Base-by-base conservation (phyloP, 208 protist genomes). In the Crithidia brevicula region DNA sequence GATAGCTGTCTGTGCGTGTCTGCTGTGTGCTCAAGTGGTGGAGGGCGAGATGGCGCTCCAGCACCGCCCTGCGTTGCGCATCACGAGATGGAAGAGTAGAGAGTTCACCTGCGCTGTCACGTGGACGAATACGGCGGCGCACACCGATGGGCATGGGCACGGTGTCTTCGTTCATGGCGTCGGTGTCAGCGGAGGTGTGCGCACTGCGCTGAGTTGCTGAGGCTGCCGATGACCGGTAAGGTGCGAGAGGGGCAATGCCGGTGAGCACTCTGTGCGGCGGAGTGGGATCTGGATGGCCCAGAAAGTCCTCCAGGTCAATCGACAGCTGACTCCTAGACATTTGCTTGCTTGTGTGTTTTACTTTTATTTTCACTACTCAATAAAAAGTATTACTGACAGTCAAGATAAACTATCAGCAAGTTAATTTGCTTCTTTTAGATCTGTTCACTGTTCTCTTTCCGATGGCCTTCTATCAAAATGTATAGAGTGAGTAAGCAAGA, bases 301-400 rank as follows among this genome's bases (percentile, higher is more conserved):
- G 38, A 38, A 61, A 71, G 18, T 71, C 65, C 40, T 62, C 54
- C 40, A 63, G 34, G 45, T 71, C 54, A 18, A 71, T 71, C 3
- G 65, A 56, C 3, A 71, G 43, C 38, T 61, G 65, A 46, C 54
- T 71, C 15, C 65, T 38, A 0, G 57, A 77, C 63, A 57, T 77
- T 20, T 31, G 45, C 7, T 23, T 18, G 25, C n/a, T 28, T 9
- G 16, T n/a, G n/a, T n/a, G n/a, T n/a, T n/a, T n/a, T n/a, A n/a
- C n/a, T n/a, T n/a, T n/a, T n/a, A n/a, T n/a, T n/a, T n/a, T n/a
- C n/a, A n/a, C n/a, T n/a, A n/a, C n/a, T n/a, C n/a, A n/a, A n/a
- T n/a, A n/a, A n/a, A n/a, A n/a, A n/a, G n/a, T n/a, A n/a, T n/a
- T n/a, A n/a, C n/a, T n/a, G n/a, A n/a, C n/a, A n/a, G n/a, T n/a